Evolutionary conservation across 1,139 yeast genomes (phyloP), one percentile per base, ranked within the genome.

Genomic region (Candida glucosophila): DNA sequence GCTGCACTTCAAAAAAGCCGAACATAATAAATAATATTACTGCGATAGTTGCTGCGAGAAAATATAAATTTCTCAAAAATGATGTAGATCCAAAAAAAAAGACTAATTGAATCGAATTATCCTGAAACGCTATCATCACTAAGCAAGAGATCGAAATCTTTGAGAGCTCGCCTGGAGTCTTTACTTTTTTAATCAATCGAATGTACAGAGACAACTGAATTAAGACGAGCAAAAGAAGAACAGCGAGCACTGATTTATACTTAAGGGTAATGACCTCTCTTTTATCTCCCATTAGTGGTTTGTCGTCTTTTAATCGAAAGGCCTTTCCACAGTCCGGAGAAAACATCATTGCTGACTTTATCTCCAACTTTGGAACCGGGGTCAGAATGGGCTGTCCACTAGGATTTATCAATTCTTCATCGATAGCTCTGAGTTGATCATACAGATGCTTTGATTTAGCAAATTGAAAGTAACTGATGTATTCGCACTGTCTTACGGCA

Each of bases 301-400:
- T 30, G 4, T 47, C 41, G 5, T 41, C 32, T 14, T 56, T 55
- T 9, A 70, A 39, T 3, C 57, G 48, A 7, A 82, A 36, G 1
- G 67, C 49, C 3, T 78, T 46, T 0, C 88, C 94, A 56, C 97
- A 88, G 45, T 88, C 95, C 0, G 96, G 96, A 0, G 95, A 83
- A 43, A 81, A 86, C 12, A 83, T 34, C 14, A 82, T 36, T 5
- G 79, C 82, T 6, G 66, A 53, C 5, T 66, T 49, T 8, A 85
- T 43, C 18, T 55, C 55, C 11, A 88, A 40, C 2, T 52, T 45
- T 0, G 95, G 96, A 2, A 77, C 47, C 5, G 41, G 34, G 0
- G 45, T 33, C 5, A 70, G 64, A 10, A 77, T 66, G 2, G 96
- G 96, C 31, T 79, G 58, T 1, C 96, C 96, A 18, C 68, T 47